Conservation (phyloP, 371 early-diverging fungal genomes). For the Lichtheimia hyalospora region DNA sequence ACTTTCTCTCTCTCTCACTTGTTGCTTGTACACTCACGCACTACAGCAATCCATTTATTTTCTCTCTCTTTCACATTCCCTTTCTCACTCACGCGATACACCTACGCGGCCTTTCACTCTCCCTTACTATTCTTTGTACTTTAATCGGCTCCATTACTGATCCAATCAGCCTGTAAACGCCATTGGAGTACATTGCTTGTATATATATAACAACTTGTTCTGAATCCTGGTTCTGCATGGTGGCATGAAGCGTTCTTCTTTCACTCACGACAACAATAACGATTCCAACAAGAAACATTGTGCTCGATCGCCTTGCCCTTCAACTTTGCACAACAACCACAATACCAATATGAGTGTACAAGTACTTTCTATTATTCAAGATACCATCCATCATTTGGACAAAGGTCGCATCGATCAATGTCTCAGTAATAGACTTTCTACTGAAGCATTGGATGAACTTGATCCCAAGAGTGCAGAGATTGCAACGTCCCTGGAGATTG, state of each 20-base stretch:
- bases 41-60: too few relatives aligned
- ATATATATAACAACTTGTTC: not conserved
- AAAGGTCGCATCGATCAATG: slow-evolving; percentile 31
- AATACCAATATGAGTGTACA: slow-evolving; percentile 13
- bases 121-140: too few relatives aligned
- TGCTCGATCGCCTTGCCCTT: slow-evolving; percentile 9
- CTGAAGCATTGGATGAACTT: slow-evolving; percentile 5
- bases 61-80: too few relatives aligned
- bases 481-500: slow-evolving; percentile 22
- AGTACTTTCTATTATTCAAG: slow-evolving; percentile 25
- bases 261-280: slow-evolving; percentile 19
- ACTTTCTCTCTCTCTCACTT: too few relatives aligned
- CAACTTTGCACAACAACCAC: not conserved
- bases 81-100: too few relatives aligned
- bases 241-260: slow-evolving; percentile 43
- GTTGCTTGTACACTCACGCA: too few relatives aligned
- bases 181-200: too few relatives aligned
- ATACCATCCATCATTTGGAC: slow-evolving; percentile 25
- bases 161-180: too few relatives aligned
- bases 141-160: too few relatives aligned
- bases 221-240: slow-evolving; percentile 16
- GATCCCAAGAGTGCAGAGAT: slow-evolving; percentile 20
- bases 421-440: slow-evolving; percentile 11
- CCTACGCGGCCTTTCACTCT: too few relatives aligned
- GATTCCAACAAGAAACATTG: slow-evolving; percentile 28